Evolutionary conservation across 176 grass and related monocot species (phyloP).

Genomic region (Musa schizocarpa): DNA sequence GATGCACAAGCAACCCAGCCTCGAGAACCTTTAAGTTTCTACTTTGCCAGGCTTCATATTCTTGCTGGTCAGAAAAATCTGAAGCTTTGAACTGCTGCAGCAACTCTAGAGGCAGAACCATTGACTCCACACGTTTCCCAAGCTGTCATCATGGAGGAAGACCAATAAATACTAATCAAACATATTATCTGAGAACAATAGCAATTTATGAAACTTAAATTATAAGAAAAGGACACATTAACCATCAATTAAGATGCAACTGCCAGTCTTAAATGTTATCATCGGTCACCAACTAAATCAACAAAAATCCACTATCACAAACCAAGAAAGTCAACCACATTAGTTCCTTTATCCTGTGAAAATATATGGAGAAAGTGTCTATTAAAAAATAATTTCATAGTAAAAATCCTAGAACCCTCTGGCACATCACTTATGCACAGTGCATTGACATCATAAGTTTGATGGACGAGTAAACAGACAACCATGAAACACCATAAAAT

Average conservation of each 20-base stretch:
- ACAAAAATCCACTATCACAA: not conserved
- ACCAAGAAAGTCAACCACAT: not conserved
- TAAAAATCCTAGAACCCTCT: not conserved
- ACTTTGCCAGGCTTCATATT: constrained; percentile 62
- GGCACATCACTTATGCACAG: not conserved
- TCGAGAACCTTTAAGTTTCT: constrained; percentile 89
- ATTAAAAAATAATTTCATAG: not conserved
- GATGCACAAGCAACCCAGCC: constrained; percentile 75
- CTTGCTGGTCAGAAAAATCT: constrained; percentile 70
- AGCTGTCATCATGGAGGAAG: constrained; percentile 41
- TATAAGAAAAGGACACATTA: not conserved
- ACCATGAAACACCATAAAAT: too few relatives aligned
- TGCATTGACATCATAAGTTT: too few relatives aligned
- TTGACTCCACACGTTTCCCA: constrained; percentile 60
- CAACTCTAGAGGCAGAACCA: constrained; percentile 93
- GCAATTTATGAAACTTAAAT: not conserved
- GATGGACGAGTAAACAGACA: too few relatives aligned
- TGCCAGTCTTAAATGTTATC: too few relatives aligned
- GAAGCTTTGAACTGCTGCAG: constrained; percentile 91
- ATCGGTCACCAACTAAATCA: not conserved
- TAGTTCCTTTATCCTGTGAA: not conserved
- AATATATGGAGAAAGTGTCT: not conserved
- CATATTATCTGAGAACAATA: not conserved
- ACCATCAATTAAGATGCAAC: too few relatives aligned
- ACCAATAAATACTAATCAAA: not conserved